A percentile compares a stretch with the other conserved stretches of the same genome.
Conservation (phyloP, 2,329 filamentous ascomycete species). For the Beauveria bassiana region DNA sequence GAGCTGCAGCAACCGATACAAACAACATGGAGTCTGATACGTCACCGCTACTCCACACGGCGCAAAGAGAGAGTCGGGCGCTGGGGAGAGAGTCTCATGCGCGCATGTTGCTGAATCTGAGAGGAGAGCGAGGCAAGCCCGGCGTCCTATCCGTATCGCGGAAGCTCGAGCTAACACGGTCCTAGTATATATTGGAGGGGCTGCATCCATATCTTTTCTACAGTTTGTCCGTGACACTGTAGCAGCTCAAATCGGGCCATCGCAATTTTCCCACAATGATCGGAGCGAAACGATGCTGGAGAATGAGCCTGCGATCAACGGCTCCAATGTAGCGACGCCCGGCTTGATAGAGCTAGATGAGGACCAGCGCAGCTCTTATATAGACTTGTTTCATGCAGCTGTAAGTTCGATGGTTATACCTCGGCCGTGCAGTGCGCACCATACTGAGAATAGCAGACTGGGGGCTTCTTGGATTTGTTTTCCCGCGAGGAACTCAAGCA, state of each 20-base stretch:
- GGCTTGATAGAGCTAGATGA: constrained; percentile 2
- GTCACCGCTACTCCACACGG: not conserved
- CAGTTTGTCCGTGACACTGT: constrained; percentile 41
- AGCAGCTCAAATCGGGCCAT: constrained; percentile 44
- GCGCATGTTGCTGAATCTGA: constrained; percentile 36
- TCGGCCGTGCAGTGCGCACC: no score
- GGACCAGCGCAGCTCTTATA: not conserved
- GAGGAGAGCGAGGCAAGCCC: constrained; percentile 35
- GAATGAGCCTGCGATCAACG: constrained; percentile 23
- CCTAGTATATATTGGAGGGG: constrained; percentile 41
- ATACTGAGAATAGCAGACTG: constrained; percentile 1
- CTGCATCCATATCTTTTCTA: constrained; percentile 46
- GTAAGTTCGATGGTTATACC: not conserved
- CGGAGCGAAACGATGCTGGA: constrained; percentile 47
- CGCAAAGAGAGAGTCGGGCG: not conserved
- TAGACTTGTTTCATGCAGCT: not conserved
- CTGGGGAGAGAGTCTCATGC: constrained; percentile 13
- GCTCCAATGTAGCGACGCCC: not conserved
- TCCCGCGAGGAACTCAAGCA: not conserved
- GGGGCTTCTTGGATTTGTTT: constrained; percentile 11
- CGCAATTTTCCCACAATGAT: constrained; percentile 43
- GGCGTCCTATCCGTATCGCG: no score
- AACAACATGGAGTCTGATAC: not conserved
- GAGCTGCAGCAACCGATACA: not conserved
- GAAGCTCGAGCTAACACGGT: not conserved